Base-by-base conservation (phyloP, 2,329 filamentous ascomycete genomes). In the Nigrospora osmanthi region DNA sequence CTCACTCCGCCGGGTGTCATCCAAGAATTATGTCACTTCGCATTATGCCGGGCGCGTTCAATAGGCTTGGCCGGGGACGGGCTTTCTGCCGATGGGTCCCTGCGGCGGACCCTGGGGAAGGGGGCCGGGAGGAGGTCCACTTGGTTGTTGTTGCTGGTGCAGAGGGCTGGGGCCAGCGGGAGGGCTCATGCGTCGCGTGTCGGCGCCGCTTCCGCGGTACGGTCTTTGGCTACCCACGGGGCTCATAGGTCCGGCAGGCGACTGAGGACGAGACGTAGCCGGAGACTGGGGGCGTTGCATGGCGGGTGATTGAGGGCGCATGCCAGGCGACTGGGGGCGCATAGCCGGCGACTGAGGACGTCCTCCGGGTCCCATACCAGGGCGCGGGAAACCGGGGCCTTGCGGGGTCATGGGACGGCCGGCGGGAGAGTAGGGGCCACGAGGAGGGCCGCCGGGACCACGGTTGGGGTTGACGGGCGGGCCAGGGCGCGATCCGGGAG, bases 11-110 rank as follows among this genome's bases (percentile, higher is more conserved):
- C 23, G 23, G 23, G 23, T 28, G 23, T 10, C 23, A 28, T 7
- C 23, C 23, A 28, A 28, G 5, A 28, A 7, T 7, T 10, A 10
- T 28, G 23, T 28, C 23, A 28, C 9, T 28, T 28, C 23, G 23
- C 23, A 28, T 28, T 28, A 28, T 28, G 9, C 23, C 2, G 23
- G 5, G 5, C 19, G 42, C 31, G 43, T 51, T 55, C 37, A 76
- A 45, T 71, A 72, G 4, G 75, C 73, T 58, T 78, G 75, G 33
- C 74, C 74, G 6, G 76, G 74, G 35, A 81, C 71, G 23, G 77
- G 75, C 59, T 81, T 80, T 45, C 76, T 71, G 52, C 63, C 68
- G 47, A 78, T 66, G 23, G 70, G 63, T 35, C 66, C 69, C 30
- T 67, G 60, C 35, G 65, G 58, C 45, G 62, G 63, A 45, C 54